Evolutionary conservation across 345 rosid genomes (phyloP).

Genomic region (Adansonia digitata): DNA sequence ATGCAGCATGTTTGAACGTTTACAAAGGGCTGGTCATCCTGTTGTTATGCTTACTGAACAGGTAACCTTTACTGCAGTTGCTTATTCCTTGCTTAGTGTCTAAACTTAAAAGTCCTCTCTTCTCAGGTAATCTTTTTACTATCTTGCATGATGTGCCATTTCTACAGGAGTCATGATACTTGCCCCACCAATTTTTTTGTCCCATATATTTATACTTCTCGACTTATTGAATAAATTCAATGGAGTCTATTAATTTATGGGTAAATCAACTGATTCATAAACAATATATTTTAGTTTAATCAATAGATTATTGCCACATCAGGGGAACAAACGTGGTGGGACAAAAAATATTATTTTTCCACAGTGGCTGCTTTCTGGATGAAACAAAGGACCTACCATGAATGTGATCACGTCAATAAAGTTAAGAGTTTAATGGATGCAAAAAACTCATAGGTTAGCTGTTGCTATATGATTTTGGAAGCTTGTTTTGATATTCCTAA

Average conservation of each 20-base stretch:
- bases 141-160: neutral
- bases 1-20: conserved; percentile 99
- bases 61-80: conserved; percentile 34
- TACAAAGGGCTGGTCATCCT: conserved; percentile 90
- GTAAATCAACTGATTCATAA: neutral
- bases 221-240: neutral
- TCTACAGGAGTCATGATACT: neutral
- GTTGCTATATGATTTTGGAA: neutral
- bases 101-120: neutral
- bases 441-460: neutral
- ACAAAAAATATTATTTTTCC: too few relatives aligned
- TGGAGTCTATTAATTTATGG: neutral
- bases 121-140: neutral
- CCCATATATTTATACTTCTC: neutral
- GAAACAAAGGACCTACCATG: neutral
- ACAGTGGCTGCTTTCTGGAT: neutral
- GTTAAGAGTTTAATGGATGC: neutral
- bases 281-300: neutral
- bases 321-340: too few relatives aligned
- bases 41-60: conserved; percentile 93
- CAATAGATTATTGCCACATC: neutral
- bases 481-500: neutral
- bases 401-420: neutral
- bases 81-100: neutral
- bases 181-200: neutral